Conservation (phyloP, 306 rosid species). For the Boehmeria nivea region DNA sequence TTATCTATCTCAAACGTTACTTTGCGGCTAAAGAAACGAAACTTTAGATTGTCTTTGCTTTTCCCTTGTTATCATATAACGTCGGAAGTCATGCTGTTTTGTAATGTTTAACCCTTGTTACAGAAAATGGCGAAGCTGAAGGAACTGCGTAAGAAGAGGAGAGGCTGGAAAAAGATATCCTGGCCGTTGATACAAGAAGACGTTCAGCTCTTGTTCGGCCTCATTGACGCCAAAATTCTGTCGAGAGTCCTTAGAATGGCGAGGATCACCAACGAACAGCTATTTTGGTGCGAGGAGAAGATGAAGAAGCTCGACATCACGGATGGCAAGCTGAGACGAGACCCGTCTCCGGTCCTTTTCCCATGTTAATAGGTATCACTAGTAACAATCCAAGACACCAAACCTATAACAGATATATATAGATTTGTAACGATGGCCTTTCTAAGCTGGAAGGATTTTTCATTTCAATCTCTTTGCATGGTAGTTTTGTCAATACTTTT, state of each 20-base stretch:
- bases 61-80: too few species aligned
- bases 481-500: slow-evolving; percentile 2
- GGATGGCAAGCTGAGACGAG: slow-evolving; percentile 65
- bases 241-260: slow-evolving; percentile 65
- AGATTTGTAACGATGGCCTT: not conserved
- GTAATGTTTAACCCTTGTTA: not conserved
- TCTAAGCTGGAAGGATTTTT: not conserved
- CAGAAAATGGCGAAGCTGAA: slow-evolving; percentile 77
- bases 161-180: slow-evolving; percentile 57
- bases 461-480: not conserved
- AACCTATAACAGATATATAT: not conserved
- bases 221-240: slow-evolving; percentile 57
- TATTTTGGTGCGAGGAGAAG: slow-evolving; percentile 94
- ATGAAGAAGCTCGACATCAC: slow-evolving; percentile 65
- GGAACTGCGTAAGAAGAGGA: slow-evolving; percentile 65
- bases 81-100: too few species aligned
- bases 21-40: too few species aligned
- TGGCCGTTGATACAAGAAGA: slow-evolving; percentile 79
- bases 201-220: slow-evolving; percentile 61
- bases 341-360: slow-evolving; percentile 74
- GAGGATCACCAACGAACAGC: slow-evolving; percentile 64
- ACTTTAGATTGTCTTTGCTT: too few species aligned
- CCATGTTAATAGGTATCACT: slow-evolving; percentile 44
- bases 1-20: too few species aligned
- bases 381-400: not conserved